Base-by-base conservation (phyloP, 306 rosid genomes). In the Fragaria nilgerrensis region DNA sequence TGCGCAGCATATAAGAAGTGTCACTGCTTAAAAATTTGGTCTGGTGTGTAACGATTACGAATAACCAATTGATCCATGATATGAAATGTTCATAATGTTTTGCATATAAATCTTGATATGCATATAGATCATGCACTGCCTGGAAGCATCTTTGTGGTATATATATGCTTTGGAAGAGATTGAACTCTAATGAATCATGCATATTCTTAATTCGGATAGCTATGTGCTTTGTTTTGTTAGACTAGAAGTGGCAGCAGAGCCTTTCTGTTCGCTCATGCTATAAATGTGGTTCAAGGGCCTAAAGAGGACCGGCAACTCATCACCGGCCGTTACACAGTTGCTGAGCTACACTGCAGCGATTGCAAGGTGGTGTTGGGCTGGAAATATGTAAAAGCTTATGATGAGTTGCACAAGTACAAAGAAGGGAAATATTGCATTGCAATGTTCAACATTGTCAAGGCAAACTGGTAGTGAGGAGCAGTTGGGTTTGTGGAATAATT, bases 281-380 rank as follows among this genome's bases (percentile, higher is more conserved):
- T 70, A 82, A 92, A 92, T 86, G 78, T 92, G 5, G 59, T 39
- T 29, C 49, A 73, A 75, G 96, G 96, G 44, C 78, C 84, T 3
- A 65, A 81, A 62, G 82, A 86, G 69, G 83, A 87, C 65, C 86
- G 87, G 79, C 69, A 64, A 41, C 85, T 92, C 8, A 59, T 89
- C 5, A 87, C 92, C 43, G 96, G 97, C 67, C 84, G 82, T 17
- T 90, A 92, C 84, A 81, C 88, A 72, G 86, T 87, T 77, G 81
- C 81, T 79, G 94, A 89, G 85, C 84, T 85, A 5, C 82, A 5
- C 61, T 89, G 97, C 87, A 53, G 32, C 53, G 90, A 87, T 50
- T 92, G 97, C 78, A 87, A 88, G 34, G 88, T 85, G 67, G 62
- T 74, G 5, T 81, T 90, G 73, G 94, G 96, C 3, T 92, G 97